Evolutionary conservation across 2,329 filamentous ascomycete genomes (phyloP).

Genomic region (Penicillium concentricum): DNA sequence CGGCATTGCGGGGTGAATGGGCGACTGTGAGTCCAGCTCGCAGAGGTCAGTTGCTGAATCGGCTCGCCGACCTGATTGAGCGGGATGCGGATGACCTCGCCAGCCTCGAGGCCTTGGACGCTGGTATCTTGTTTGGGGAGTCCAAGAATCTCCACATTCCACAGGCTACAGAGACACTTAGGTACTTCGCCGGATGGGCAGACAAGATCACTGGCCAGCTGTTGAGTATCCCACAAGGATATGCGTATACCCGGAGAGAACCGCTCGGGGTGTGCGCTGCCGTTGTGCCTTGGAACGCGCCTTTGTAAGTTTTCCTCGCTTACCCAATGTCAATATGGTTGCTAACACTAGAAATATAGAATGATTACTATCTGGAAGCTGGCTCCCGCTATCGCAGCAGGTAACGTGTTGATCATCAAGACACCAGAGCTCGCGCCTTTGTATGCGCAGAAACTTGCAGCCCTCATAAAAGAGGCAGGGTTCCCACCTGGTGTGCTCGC

Average conservation of each 20-base stretch:
- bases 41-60: background rate
- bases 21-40: background rate
- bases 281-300: background rate
- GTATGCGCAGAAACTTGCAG: background rate
- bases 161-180: background rate
- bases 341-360: no score
- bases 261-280: background rate
- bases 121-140: background rate
- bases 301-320: background rate
- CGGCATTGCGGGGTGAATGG: background rate
- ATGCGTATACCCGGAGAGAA: background rate
- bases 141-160: background rate
- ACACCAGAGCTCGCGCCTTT: background rate
- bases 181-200: background rate
- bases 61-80: background rate
- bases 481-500: background rate
- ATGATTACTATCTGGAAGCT: background rate
- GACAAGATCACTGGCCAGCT: background rate
- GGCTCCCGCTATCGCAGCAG: background rate
- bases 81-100: background rate
- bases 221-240: background rate
- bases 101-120: background rate
- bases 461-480: background rate
- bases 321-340: no score
- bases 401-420: background rate